Evolutionary conservation across 192 early-diverging fungal species (phyloP), one percentile per base, ranked within the genome.

Genomic region (Backusella parvicylindrica): DNA sequence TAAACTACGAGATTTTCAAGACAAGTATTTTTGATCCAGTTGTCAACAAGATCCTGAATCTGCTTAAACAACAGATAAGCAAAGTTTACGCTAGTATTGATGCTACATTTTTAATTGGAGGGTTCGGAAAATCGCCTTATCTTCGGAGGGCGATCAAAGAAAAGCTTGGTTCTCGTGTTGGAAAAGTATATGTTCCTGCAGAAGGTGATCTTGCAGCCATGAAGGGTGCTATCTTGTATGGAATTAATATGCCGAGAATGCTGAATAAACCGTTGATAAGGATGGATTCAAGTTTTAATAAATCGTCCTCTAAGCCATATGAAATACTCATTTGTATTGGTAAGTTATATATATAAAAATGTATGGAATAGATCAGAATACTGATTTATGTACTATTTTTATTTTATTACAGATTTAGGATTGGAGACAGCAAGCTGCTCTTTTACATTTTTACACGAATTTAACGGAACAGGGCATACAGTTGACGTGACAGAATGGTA

Each of bases 91-190:
- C 75, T 71, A 67, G 81, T 68, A 64, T 86, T 64, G 36, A 76
- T 30, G 82, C 83, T 5, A 84, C 84, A 23, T 86, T 86, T 65
- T 76, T 86, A 32, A 81, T 84, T 37, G 85, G 85, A 69, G 85
- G 85, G 18, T 83, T 84, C 56, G 82, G 85, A 28, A 81, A 82
- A 74, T 85, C 83, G 2, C 66, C 70, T 15, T 84, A 84, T 30
- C 77, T 86, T 40, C 78, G 79, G 36, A 69, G 67, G 35, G 65
- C 71, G 21, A 71, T 86, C 23, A 81, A 75, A 38, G 30, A 33
- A 16, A 70, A 40, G 1, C 31, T 70, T 0, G 0, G 37, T n/a
- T 6, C 28, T 16, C 69, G 28, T 32, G 26, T 40, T 18, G 38
- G 41, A 8, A 40, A n/a, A 31, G 16, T 70, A 11, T 31, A 18